These are phyloP conservation scores for Francoa sonchifolia DNA, from an alignment of 441 rosid genomes.

Conservation along the genomic window DNA sequence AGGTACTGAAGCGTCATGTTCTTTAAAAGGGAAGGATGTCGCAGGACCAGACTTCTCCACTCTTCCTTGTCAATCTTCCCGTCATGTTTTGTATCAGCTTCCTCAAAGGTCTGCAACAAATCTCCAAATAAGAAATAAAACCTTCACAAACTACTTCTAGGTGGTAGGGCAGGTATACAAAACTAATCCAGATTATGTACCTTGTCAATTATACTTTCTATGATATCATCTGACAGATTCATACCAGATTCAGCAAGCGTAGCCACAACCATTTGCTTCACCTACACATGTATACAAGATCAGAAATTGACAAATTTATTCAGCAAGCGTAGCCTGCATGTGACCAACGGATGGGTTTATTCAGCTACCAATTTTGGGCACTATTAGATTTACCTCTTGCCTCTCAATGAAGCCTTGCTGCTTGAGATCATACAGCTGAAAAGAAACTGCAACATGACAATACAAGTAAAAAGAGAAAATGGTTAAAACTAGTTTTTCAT, in stretches of 20 bases:
- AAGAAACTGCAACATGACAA: constrained; percentile 50
- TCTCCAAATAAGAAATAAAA: constrained; percentile 7
- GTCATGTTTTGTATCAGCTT: constrained; percentile 91
- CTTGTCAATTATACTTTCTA: constrained; percentile 89
- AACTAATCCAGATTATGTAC: constrained; percentile 15
- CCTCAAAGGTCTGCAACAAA: constrained; percentile 65
- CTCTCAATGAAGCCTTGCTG: constrained; percentile 96
- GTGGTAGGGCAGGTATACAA: background rate
- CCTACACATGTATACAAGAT: constrained; percentile 37
- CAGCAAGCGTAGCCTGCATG: background rate
- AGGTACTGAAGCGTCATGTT: constrained; percentile 91
- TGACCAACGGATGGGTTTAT: no score
- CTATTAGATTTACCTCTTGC: constrained; percentile 62
- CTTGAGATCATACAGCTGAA: constrained; percentile 84
- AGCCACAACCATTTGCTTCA: constrained; percentile 94
- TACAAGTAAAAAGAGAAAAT: constrained; percentile 6
- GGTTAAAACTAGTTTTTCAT: no score
- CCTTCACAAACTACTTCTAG: background rate
- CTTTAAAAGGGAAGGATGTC: constrained; percentile 77
- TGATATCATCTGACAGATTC: constrained; percentile 82
- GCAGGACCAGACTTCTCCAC: constrained; percentile 82
- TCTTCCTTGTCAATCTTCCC: constrained; percentile 92
- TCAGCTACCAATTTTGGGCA: no score
- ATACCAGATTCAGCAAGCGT: constrained; percentile 93
- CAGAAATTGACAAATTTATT: background rate